Percentiles rank a stretch among this genome's conserved stretches.
Evolutionary conservation across 305 asterid genomes (phyloP).

Genomic region (Fraxinus xanthoxyloides): DNA sequence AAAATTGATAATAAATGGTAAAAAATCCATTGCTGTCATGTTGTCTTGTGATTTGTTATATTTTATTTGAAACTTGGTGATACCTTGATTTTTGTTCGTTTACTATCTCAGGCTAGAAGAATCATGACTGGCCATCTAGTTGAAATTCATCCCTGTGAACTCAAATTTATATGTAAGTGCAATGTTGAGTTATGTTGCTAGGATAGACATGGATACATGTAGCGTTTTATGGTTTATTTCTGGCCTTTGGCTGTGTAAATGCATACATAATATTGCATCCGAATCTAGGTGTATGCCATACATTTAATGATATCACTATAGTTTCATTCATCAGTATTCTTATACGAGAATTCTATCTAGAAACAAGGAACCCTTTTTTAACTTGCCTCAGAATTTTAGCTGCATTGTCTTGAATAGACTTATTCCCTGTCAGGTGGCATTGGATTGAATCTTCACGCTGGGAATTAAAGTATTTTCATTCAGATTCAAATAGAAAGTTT

Average conservation of each 20-base stretch:
- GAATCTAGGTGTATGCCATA: not conserved
- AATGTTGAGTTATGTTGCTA: not conserved
- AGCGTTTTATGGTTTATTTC: conserved; percentile 4
- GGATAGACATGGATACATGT: conserved; percentile 5
- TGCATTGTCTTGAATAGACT: not conserved
- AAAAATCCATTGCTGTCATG: not conserved
- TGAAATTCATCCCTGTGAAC: conserved; percentile 80
- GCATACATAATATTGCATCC: conserved; percentile 9
- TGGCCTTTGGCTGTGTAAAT: conserved; percentile 5
- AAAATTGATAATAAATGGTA: not conserved
- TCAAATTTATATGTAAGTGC: conserved; percentile 65
- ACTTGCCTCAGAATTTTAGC: not conserved
- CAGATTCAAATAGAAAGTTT: not conserved
- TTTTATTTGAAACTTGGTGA: not conserved
- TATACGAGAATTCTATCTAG: conserved; percentile 15
- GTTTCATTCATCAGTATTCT: conserved; percentile 2
- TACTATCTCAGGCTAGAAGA: conserved; percentile 37
- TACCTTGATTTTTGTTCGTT: conserved; percentile 4
- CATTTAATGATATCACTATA: not conserved
- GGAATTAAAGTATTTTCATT: not conserved
- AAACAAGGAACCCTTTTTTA: not conserved
- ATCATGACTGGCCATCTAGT: conserved; percentile 47
- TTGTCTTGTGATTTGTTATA: not conserved
- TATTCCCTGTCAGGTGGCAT: not conserved
- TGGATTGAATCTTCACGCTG: not conserved